Evolutionary conservation across 441 rosid genomes (phyloP), one percentile per base, ranked within the genome.

Genomic region (Omphalea diandra): DNA sequence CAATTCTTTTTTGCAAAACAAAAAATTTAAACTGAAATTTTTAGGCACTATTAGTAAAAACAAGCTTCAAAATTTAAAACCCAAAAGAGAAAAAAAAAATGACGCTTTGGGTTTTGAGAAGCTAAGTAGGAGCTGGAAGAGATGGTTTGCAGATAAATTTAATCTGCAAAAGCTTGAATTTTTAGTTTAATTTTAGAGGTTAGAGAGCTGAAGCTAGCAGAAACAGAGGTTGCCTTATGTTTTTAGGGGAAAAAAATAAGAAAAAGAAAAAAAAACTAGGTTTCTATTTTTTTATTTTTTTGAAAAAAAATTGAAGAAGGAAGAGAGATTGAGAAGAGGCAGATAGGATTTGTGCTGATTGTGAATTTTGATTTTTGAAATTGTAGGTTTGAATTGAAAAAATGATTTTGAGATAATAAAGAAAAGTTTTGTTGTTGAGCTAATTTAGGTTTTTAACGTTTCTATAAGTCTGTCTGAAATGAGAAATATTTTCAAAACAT

Each of bases 371-470:
- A 76, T 80, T 53, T 72, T 70, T 65, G 73, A 73, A 65, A 26
- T 77, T 65, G 52, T 29, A 58, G 59, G 70, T 40, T 77, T 67
- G 65, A 61, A 79, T 52, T 52, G 71, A 64, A 73, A 68, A 67
- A 47, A 4, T n/a, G 29, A 17, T 63, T 69, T 54, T 70, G 78
- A 72, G 71, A 74, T 33, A 83, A 82, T 65, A 71, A 74, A 72
- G 65, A 33, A 75, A 78, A 70, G 56, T 29, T 43, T n/a, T n/a
- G n/a, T 78, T 75, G 82, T 80, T 85, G 78, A 75, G 81, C 82
- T 82, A 85, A 82, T 84, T 80, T 74, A 71, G 77, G 77, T 75
- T 72, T 77, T 60, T 72, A 73, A 79, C 85, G 81, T 83, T 76
- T 69, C 68, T 31, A n/a, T n/a, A 77, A 80, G 71, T 57, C 64